phyloP scores from a whole-genome alignment of 176 grass and related monocot species.

The Triticum turgidum region DNA sequence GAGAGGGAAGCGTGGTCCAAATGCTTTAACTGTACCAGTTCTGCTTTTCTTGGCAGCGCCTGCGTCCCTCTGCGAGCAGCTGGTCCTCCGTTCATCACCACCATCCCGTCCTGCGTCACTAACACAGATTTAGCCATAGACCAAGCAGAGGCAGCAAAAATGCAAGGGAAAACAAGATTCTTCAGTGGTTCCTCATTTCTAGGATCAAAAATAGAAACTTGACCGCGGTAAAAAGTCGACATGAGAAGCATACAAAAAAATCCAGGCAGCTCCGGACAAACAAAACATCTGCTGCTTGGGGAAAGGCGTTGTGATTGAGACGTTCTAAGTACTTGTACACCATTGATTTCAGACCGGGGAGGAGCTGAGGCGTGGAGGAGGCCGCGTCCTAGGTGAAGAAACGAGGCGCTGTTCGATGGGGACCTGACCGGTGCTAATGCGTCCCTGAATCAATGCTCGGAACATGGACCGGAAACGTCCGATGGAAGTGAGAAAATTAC shows the following conservation, averaged over 20 bases:
- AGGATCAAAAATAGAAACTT: conserved; percentile 43
- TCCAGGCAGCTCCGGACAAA: conserved; percentile 45
- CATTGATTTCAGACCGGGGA: conserved; percentile 10
- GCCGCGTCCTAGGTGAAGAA: neutral
- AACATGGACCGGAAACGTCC: conserved; percentile 24
- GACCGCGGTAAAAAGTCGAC: conserved; percentile 22
- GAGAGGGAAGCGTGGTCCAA: conserved; percentile 32
- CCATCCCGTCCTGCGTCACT: conserved; percentile 42
- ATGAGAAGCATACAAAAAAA: conserved; percentile 35
- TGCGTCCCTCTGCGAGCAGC: conserved; percentile 75
- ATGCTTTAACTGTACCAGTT: conserved; percentile 79
- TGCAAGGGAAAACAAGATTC: conserved; percentile 24
- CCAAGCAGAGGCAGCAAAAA: conserved; percentile 15
- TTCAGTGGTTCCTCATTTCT: conserved; percentile 17
- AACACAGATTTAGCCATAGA: conserved; percentile 36
- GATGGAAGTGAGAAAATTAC: neutral
- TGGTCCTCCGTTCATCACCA: conserved; percentile 58
- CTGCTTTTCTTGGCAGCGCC: conserved; percentile 84
- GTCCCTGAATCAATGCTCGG: conserved; percentile 21
- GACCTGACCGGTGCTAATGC: conserved; percentile 12
- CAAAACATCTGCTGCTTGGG: neutral
- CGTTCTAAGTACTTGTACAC: conserved; percentile 28
- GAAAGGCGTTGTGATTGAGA: conserved; percentile 43
- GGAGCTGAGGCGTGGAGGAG: neutral
- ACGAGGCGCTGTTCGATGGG: neutral